phyloP scores from a whole-genome alignment of 2,329 filamentous ascomycete species.

The Colletotrichum tamarilloi region DNA sequence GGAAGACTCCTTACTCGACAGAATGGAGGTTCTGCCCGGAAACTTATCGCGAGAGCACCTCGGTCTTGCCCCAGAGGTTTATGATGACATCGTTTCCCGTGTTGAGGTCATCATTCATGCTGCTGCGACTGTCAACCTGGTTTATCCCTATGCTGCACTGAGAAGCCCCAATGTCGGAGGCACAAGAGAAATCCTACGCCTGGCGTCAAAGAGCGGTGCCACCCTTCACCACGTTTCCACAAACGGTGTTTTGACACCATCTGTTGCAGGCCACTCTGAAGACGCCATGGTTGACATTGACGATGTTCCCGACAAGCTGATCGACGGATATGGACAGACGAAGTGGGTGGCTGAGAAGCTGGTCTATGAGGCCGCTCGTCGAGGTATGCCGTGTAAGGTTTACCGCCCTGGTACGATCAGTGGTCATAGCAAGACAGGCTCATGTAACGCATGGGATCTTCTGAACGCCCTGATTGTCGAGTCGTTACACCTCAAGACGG shows the following conservation, averaged over 20 bases:
- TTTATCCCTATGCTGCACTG: constrained; percentile 84
- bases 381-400: constrained; percentile 77
- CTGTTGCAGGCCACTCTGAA: constrained; percentile 77
- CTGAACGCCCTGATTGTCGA: constrained; percentile 82
- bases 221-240: constrained; percentile 85
- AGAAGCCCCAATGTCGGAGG: constrained; percentile 81
- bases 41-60: constrained; percentile 77
- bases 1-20: constrained; percentile 81
- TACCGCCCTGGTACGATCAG: constrained; percentile 82
- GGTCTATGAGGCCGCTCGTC: constrained; percentile 74
- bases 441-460: constrained; percentile 83
- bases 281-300: constrained; percentile 74
- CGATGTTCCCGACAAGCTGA: constrained; percentile 74
- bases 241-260: constrained; percentile 81
- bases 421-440: constrained; percentile 79
- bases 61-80: constrained; percentile 73
- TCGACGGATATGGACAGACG: constrained; percentile 82
- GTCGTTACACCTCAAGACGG: constrained; percentile 77
- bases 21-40: constrained; percentile 79
- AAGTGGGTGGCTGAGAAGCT: constrained; percentile 86
- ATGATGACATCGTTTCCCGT: constrained; percentile 71
- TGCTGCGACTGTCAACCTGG: constrained; percentile 81
- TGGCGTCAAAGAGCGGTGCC: constrained; percentile 74
- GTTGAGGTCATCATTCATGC: constrained; percentile 82
- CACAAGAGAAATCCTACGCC: constrained; percentile 78